phyloP scores from a whole-genome alignment of 805 yeast species.

The Wickerhamomyces mucosus region DNA sequence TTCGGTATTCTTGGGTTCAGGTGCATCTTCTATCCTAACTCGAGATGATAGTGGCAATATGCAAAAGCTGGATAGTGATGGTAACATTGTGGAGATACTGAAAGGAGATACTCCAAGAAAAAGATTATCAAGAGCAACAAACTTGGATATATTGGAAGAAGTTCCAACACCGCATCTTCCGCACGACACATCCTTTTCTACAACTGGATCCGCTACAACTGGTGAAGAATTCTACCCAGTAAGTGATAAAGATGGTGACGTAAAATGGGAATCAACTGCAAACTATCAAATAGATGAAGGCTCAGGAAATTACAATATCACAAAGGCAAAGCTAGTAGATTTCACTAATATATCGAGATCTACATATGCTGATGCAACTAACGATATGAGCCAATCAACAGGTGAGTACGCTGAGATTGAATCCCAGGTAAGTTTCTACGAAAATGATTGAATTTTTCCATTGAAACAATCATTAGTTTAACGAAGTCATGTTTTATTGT shows the following conservation, averaged over 20 bases:
- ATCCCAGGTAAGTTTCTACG: constrained; percentile 11
- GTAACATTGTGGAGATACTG: constrained; percentile 17
- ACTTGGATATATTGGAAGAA: constrained; percentile 18
- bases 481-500: not conserved
- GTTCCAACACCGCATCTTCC: constrained; percentile 11
- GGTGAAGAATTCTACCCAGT: constrained; percentile 21
- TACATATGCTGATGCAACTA: constrained; percentile 21
- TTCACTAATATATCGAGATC: constrained; percentile 25
- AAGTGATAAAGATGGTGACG: constrained; percentile 9
- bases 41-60: constrained; percentile 21
- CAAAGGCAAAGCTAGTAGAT: constrained; percentile 27
- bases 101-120: constrained; percentile 5
- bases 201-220: constrained; percentile 11
- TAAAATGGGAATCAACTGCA: constrained; percentile 14
- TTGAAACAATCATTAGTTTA: constrained; percentile 1
- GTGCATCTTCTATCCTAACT: constrained; percentile 17
- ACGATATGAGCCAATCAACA: constrained; percentile 17
- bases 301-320: too few species aligned
- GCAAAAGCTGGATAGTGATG: constrained; percentile 20
- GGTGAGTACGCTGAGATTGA: constrained; percentile 23
- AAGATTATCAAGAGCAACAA: constrained; percentile 15
- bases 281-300: too few species aligned
- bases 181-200: constrained; percentile 15
- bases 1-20: constrained; percentile 27
- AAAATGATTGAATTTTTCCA: too few species aligned